phyloP scores from a whole-genome alignment of 441 rosid genomes.

The Flueggea neowawraea region DNA sequence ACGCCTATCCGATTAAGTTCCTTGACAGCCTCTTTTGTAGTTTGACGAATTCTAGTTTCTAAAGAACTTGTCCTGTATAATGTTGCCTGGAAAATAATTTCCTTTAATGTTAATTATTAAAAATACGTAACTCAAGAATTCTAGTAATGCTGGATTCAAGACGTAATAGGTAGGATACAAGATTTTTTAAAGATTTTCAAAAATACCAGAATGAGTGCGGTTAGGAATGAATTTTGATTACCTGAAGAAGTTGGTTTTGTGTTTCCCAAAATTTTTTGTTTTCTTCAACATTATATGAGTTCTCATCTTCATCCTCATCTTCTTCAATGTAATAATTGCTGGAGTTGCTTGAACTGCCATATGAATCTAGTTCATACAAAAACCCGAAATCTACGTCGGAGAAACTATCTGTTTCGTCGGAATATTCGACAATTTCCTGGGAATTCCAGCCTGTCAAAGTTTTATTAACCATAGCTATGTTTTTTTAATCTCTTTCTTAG shows the following conservation, averaged over 20 bases:
- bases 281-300: conserved; percentile 31
- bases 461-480: background rate
- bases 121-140: too few species aligned
- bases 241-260: conserved; percentile 75
- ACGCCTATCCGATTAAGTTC: conserved; percentile 30
- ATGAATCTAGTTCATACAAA: conserved; percentile 32
- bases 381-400: conserved; percentile 64
- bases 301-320: conserved; percentile 22
- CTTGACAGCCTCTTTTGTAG: conserved; percentile 48
- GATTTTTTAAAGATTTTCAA: too few species aligned
- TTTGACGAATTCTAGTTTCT: conserved; percentile 64
- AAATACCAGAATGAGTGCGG: too few species aligned
- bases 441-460: conserved; percentile 29
- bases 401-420: conserved; percentile 51
- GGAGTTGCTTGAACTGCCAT: conserved; percentile 14
- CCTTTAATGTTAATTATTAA: background rate
- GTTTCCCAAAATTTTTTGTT: conserved; percentile 59
- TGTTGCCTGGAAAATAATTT: conserved; percentile 45
- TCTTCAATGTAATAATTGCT: conserved; percentile 15
- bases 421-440: conserved; percentile 40
- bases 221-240: conserved; percentile 3
- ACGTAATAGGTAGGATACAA: too few species aligned
- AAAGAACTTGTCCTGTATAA: conserved; percentile 54
- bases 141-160: too few species aligned
- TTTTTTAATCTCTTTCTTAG: too few species aligned